phyloP scores from a whole-genome alignment of 352 stramenopile genomes.

The Aphanomyces stellatus region DNA sequence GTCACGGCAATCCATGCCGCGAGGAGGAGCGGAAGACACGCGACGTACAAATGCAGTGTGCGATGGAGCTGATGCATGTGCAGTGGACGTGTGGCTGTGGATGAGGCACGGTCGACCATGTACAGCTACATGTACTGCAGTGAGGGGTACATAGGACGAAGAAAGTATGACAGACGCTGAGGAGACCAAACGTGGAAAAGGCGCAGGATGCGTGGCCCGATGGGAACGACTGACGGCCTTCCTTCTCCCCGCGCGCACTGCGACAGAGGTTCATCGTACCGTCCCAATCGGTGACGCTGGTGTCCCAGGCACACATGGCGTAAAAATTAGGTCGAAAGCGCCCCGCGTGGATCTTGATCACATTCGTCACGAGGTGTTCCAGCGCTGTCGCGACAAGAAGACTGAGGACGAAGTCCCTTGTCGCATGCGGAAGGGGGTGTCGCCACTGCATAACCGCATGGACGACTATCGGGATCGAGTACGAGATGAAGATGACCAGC shows the following conservation, averaged over 20 bases:
- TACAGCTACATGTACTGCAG: constrained; percentile 34
- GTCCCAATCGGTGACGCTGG: constrained; percentile 51
- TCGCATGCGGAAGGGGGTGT: constrained; percentile 49
- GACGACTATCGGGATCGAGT: constrained; percentile 28
- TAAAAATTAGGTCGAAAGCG: constrained; percentile 66
- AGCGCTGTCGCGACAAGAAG: constrained; percentile 40
- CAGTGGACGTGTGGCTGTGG: constrained; percentile 22
- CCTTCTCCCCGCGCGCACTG: constrained; percentile 32
- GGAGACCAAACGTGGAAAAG: constrained; percentile 53
- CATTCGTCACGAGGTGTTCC: constrained; percentile 46
- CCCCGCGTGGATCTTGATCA: constrained; percentile 56
- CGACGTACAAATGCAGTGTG: constrained; percentile 55
- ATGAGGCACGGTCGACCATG: constrained; percentile 47
- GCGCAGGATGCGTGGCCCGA: constrained; percentile 65
- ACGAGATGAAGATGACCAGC: constrained; percentile 31
- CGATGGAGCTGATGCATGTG: constrained; percentile 36
- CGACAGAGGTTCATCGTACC: constrained; percentile 49
- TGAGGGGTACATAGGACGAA: not conserved
- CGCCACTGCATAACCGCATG: constrained; percentile 40
- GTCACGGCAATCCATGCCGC: constrained; percentile 60
- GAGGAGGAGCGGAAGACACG: constrained; percentile 48
- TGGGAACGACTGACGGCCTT: constrained; percentile 59
- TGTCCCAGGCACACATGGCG: constrained; percentile 64
- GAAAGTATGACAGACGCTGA: constrained; percentile 30
- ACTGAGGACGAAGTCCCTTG: constrained; percentile 57